These are phyloP conservation scores for Diplodia scrobiculata DNA, from an alignment of 2,329 filamentous ascomycete species.

Conservation along the genomic window DNA sequence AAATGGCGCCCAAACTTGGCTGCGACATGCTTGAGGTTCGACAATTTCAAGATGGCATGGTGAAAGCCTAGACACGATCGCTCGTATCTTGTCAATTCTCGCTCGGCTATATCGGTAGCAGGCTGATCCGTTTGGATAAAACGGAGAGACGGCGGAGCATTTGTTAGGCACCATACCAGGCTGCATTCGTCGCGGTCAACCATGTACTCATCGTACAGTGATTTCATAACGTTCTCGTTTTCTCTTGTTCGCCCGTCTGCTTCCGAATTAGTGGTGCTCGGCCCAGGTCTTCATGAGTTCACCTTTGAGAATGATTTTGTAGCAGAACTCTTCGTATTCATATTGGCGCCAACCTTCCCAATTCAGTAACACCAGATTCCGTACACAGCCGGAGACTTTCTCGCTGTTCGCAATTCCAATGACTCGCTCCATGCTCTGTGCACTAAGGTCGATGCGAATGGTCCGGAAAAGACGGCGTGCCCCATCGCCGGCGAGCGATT, in stretches of 20 bases:
- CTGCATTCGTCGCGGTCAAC: neutral
- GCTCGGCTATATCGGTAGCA: neutral
- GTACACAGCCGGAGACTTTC: neutral
- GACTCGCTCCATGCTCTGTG: neutral
- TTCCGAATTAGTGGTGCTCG: neutral
- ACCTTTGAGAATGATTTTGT: neutral
- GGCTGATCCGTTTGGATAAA: neutral
- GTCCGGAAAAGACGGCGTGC: neutral
- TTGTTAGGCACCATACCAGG: neutral
- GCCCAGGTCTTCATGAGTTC: neutral
- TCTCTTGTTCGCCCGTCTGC: neutral
- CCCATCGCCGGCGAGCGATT: neutral
- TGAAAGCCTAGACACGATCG: neutral
- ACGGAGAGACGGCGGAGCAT: neutral
- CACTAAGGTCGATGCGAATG: neutral
- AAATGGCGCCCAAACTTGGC: neutral
- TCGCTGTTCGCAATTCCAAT: neutral
- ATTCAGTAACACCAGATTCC: neutral
- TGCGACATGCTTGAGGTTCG: neutral
- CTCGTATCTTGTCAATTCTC: neutral
- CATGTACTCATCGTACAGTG: neutral
- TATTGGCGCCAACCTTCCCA: neutral
- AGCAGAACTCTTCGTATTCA: neutral
- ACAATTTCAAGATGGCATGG: neutral
- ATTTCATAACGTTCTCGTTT: neutral